Evolutionary conservation across 805 yeast species (phyloP).

Genomic region (Wickerhamiella siamensis): DNA sequence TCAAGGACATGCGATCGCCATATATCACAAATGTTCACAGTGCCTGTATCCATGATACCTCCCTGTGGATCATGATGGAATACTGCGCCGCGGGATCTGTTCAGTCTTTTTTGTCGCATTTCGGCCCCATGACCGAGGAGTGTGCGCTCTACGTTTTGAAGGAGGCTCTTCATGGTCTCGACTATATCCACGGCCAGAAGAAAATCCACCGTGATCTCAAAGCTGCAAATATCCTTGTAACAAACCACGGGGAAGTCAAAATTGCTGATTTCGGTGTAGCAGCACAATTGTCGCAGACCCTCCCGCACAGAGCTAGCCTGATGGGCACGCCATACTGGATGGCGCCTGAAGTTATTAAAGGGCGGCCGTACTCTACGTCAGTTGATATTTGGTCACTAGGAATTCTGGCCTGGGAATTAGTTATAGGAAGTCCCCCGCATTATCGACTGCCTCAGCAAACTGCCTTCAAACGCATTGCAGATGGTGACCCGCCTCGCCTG

Average conservation of each 20-base stretch:
- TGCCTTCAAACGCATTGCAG: constrained; percentile 58
- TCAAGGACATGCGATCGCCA: constrained; percentile 50
- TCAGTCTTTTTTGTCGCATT: constrained; percentile 44
- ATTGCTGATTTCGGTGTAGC: constrained; percentile 90
- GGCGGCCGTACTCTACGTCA: constrained; percentile 59
- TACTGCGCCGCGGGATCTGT: constrained; percentile 93
- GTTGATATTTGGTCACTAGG: constrained; percentile 97
- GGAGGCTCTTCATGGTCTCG: constrained; percentile 55
- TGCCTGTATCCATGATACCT: constrained; percentile 47
- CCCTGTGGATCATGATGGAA: constrained; percentile 87
- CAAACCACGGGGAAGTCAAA: constrained; percentile 55
- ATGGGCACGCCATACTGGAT: constrained; percentile 97
- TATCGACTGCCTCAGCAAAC: constrained; percentile 62
- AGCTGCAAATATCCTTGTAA: constrained; percentile 73
- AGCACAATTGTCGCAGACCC: constrained; percentile 53
- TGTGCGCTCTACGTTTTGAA: constrained; percentile 46
- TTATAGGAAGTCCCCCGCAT: constrained; percentile 72
- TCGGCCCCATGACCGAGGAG: constrained; percentile 42
- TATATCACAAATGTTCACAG: constrained; percentile 53
- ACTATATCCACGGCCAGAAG: constrained; percentile 57
- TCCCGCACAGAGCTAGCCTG: constrained; percentile 49
- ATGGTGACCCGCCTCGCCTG: constrained; percentile 43
- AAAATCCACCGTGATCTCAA: constrained; percentile 85
- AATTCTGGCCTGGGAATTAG: constrained; percentile 74
- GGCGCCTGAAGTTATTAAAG: constrained; percentile 91